A percentile compares a stretch with the other conserved stretches of the same genome.
Evolutionary conservation across 164 flowering plant genomes (phyloP).

Genomic region (Nelumbo lutea): DNA sequence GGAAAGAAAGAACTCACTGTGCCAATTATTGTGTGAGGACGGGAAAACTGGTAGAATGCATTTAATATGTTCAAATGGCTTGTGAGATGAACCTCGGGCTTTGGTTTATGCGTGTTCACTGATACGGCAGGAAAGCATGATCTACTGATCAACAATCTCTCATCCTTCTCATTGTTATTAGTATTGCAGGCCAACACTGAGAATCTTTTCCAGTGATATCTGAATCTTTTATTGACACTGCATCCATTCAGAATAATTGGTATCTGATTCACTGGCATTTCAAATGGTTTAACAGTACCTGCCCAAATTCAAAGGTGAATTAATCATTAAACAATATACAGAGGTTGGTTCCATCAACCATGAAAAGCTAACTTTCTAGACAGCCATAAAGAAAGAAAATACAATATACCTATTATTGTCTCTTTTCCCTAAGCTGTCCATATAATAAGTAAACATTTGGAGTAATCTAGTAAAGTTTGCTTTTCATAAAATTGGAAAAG

Average conservation of each 20-base stretch:
- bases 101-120: constrained; percentile 13
- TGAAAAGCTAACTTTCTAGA: background rate
- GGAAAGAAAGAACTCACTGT: constrained; percentile 22
- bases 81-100: constrained; percentile 9
- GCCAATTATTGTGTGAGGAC: constrained; percentile 41
- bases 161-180: background rate
- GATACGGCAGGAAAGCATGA: constrained; percentile 3
- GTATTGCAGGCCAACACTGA: background rate
- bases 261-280: background rate
- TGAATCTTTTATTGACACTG: background rate
- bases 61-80: constrained; percentile 5
- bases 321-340: background rate
- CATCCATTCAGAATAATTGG: background rate
- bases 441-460: too few species aligned
- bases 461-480: too few species aligned
- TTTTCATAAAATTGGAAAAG: too few species aligned
- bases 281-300: constrained; percentile 5
- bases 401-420: too few species aligned
- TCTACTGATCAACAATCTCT: background rate
- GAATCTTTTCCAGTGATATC: constrained; percentile 3
- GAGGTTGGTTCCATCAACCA: background rate
- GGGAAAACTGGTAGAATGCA: constrained; percentile 29
- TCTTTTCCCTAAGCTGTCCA: too few species aligned
- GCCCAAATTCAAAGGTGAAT: constrained; percentile 1
- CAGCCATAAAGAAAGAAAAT: too few species aligned